Percentiles rank a stretch among this genome's conserved stretches.
phyloP scores from a whole-genome alignment of 345 rosid genomes.

The Ailanthus altissimus region DNA sequence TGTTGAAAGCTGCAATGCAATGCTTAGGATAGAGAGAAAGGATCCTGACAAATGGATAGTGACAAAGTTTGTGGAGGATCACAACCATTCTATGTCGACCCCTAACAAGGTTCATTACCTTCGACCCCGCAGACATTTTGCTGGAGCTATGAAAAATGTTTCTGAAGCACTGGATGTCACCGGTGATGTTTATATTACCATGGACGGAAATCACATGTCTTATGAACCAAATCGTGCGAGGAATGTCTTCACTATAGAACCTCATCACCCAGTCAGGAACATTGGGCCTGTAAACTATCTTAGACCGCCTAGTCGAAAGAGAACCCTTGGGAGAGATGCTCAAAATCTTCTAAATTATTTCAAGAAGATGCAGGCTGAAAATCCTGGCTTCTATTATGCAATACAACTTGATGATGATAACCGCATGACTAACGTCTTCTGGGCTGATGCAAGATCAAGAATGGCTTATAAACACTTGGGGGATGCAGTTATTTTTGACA shows the following conservation, averaged over 20 bases:
- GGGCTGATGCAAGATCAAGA: slow-evolving; percentile 79
- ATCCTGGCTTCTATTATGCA: slow-evolving; percentile 68
- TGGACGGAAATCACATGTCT: slow-evolving; percentile 41
- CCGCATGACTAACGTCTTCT: slow-evolving; percentile 66
- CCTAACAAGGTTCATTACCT: slow-evolving; percentile 52
- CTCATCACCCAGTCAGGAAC: slow-evolving; percentile 37
- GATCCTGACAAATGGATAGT: slow-evolving; percentile 50
- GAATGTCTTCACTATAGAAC: slow-evolving; percentile 35
- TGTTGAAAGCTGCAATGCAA: slow-evolving; percentile 59
- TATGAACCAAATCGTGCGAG: slow-evolving; percentile 37
- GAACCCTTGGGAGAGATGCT: slow-evolving; percentile 62
- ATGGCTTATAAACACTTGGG: slow-evolving; percentile 61
- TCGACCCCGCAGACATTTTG: slow-evolving; percentile 61
- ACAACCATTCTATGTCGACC: slow-evolving; percentile 50
- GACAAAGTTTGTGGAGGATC: slow-evolving; percentile 61
- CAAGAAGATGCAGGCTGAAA: slow-evolving; percentile 65
- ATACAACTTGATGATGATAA: slow-evolving; percentile 67
- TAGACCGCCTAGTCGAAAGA: slow-evolving; percentile 41
- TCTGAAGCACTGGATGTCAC: slow-evolving; percentile 36
- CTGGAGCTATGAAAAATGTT: slow-evolving; percentile 43
- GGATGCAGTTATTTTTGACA: slow-evolving; percentile 64
- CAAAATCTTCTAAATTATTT: slow-evolving; percentile 63
- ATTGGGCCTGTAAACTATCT: slow-evolving; percentile 31
- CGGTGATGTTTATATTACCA: slow-evolving; percentile 37
- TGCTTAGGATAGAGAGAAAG: slow-evolving; percentile 61